phyloP scores from a whole-genome alignment of 2,329 filamentous ascomycete species.

The Parascedosporium putredinis region DNA sequence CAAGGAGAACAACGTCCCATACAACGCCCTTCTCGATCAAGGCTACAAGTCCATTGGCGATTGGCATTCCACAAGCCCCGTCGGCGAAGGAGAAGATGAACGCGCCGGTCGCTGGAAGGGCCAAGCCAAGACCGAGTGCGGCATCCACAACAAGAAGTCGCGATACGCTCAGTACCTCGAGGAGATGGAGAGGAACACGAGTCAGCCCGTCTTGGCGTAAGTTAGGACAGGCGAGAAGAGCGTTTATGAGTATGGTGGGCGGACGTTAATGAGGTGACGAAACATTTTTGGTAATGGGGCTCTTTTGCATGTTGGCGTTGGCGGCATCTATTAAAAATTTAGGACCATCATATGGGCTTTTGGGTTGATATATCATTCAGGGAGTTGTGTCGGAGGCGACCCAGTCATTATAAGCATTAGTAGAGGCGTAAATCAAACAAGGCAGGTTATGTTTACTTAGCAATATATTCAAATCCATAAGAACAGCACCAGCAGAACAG shows the following conservation, averaged over 20 bases:
- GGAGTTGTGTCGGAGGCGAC: not conserved
- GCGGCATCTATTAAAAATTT: not conserved
- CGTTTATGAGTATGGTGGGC: not conserved
- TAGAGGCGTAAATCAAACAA: slow-evolving; percentile 4
- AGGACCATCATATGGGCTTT: slow-evolving; percentile 1
- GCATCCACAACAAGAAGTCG: slow-evolving; percentile 96
- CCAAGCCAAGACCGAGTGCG: slow-evolving; percentile 90
- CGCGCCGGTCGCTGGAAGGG: slow-evolving; percentile 96
- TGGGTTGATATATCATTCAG: not conserved
- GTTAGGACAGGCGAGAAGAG: not conserved
- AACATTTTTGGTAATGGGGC: not conserved
- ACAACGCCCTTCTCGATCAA: slow-evolving; percentile 79
- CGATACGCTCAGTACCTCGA: slow-evolving; percentile 75
- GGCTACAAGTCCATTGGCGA: slow-evolving; percentile 99
- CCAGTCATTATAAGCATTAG: not conserved
- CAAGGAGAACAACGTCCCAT: slow-evolving; percentile 76
- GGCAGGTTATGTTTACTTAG: not conserved
- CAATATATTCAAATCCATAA: not conserved
- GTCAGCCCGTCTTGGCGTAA: slow-evolving; percentile 2
- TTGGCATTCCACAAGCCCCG: slow-evolving; percentile 93
- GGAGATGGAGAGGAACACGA: slow-evolving; percentile 56
- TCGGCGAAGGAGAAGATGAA: slow-evolving; percentile 88
- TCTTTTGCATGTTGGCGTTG: slow-evolving; percentile 6
- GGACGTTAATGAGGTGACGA: slow-evolving; percentile 1
- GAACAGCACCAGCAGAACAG: not conserved